These are phyloP conservation scores for Entoloma clypeatum DNA, from an alignment of 1,284 basidiomycete species.

Conservation along the genomic window DNA sequence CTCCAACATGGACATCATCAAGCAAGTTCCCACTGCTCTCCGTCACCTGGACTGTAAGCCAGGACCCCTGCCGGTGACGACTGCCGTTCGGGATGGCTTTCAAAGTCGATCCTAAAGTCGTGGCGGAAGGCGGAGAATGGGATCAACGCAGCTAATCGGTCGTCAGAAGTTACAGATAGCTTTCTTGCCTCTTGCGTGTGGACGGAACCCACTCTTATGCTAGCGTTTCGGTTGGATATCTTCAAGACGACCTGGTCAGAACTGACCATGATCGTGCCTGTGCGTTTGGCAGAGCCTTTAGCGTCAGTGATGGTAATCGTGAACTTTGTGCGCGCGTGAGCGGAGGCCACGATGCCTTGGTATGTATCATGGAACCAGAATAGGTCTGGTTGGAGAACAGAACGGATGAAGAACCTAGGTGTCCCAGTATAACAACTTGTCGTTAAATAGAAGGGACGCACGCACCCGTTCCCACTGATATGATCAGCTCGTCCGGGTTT, in stretches of 20 bases:
- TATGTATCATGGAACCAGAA: conserved; percentile 12
- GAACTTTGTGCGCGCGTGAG: conserved; percentile 13
- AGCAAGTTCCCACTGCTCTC: conserved; percentile 11
- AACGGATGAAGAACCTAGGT: conserved; percentile 13
- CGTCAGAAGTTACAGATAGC: too few relatives aligned
- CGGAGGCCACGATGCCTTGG: conserved; percentile 5
- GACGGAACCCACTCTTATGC: background rate
- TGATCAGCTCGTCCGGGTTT: conserved; percentile 14
- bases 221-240: background rate
- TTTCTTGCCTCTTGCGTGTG: too few relatives aligned
- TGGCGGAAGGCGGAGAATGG: conserved; percentile 6
- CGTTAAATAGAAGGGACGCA: background rate
- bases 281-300: background rate
- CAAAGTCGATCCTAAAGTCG: conserved; percentile 6
- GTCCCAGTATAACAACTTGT: background rate
- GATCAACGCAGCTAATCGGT: background rate
- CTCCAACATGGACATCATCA: too few relatives aligned
- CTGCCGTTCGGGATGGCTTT: background rate
- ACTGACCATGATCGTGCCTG: conserved; percentile 7
- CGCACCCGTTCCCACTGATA: conserved; percentile 10
- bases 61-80: background rate
- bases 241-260: conserved; percentile 9
- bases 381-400: conserved; percentile 2
- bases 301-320: conserved; percentile 6
- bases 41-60: conserved; percentile 3